Evolutionary conservation across 75 land plant species (phyloP).

Genomic region (Adiantum capillusveneris): DNA sequence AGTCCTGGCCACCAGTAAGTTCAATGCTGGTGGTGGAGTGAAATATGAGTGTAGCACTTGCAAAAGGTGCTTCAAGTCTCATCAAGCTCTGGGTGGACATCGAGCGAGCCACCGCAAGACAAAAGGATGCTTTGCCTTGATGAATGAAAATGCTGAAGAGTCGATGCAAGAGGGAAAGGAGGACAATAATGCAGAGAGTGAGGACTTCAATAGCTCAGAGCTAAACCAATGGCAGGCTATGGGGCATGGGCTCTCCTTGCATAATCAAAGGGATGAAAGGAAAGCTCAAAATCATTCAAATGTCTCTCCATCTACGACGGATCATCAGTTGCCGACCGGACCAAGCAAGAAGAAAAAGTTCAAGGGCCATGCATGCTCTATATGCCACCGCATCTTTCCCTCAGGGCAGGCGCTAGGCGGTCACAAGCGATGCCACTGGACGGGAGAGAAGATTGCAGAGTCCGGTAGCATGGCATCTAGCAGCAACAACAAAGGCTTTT

Average conservation of each 20-base stretch:
- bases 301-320: background rate
- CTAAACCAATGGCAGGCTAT: no score
- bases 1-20: background rate
- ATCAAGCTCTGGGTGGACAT: slow-evolving; percentile 63
- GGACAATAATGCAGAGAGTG: background rate
- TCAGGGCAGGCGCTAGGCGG: slow-evolving; percentile 54
- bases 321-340: background rate
- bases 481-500: background rate
- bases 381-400: slow-evolving; percentile 34
- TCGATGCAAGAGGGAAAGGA: slow-evolving; percentile 19
- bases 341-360: slow-evolving; percentile 2
- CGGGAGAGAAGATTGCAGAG: slow-evolving; percentile 35
- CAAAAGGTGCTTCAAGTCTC: slow-evolving; percentile 41
- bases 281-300: no score
- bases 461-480: slow-evolving; percentile 19
- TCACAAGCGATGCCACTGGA: slow-evolving; percentile 47
- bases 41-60: slow-evolving; percentile 56
- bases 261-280: no score
- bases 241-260: no score
- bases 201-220: no score
- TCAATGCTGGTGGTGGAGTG: background rate
- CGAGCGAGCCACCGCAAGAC: slow-evolving; percentile 51
- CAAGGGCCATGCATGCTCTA: slow-evolving; percentile 22
- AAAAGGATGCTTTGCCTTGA: slow-evolving; percentile 27
- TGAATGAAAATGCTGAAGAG: slow-evolving; percentile 1